Evolutionary conservation across 306 rosid species (phyloP).

Genomic region (Neltuma alba): DNA sequence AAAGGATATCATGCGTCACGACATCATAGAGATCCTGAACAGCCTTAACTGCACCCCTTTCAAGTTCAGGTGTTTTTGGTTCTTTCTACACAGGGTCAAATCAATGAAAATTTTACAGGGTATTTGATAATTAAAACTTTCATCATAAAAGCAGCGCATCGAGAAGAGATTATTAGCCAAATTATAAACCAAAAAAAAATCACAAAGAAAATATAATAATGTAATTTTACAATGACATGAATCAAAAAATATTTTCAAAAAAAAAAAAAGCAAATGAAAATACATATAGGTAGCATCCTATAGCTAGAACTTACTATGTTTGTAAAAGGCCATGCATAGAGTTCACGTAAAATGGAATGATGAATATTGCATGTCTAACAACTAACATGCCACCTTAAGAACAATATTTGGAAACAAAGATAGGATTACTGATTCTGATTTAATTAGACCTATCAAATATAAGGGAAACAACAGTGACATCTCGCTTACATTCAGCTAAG

Average conservation of each 20-base stretch:
- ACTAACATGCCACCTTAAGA: not conserved
- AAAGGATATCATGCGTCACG: constrained; percentile 67
- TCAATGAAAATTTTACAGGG: constrained; percentile 11
- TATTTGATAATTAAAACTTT: not conserved
- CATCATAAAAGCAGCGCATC: constrained; percentile 1
- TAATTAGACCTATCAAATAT: not conserved
- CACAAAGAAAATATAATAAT: not conserved
- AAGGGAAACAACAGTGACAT: not conserved
- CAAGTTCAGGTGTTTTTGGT: constrained; percentile 57
- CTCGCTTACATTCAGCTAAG: not conserved
- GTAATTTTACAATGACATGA: not conserved
- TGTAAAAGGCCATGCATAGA: not conserved
- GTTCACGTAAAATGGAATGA: not conserved
- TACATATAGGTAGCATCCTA: not conserved
- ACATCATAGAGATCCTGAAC: constrained; percentile 92
- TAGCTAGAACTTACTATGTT: not conserved
- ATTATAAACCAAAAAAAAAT: constrained; percentile 9
- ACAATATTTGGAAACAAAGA: not conserved
- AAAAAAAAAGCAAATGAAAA: not conserved
- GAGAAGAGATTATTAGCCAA: not conserved
- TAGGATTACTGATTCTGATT: not conserved
- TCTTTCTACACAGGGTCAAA: constrained; percentile 57
- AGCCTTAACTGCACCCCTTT: constrained; percentile 85
- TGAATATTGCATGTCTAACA: not conserved
- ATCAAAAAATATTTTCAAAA: not conserved